phyloP scores from a whole-genome alignment of 1,139 yeast genomes.

The Debaryomycetaceae sp. region DNA sequence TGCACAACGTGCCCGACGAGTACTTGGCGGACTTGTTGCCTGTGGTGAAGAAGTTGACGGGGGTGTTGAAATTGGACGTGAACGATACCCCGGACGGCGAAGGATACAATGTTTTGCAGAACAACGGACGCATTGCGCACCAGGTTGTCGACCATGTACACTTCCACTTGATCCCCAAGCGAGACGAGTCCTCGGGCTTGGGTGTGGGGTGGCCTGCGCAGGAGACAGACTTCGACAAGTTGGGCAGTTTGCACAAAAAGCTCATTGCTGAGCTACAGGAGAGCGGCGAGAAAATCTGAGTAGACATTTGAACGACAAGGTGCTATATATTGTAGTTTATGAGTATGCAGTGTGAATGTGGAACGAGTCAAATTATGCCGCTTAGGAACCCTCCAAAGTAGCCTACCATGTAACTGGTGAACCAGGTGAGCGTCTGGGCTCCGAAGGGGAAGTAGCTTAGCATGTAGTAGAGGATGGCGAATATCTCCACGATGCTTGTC shows the following conservation, averaged over 20 bases:
- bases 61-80: constrained; percentile 62
- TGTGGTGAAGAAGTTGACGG: constrained; percentile 78
- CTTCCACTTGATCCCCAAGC: constrained; percentile 92
- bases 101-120: constrained; percentile 88
- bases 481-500: constrained; percentile 70
- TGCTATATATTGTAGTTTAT: neutral
- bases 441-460: constrained; percentile 96
- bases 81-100: constrained; percentile 57
- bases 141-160: constrained; percentile 95
- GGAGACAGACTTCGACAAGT: constrained; percentile 64
- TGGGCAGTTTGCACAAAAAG: constrained; percentile 63
- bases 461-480: constrained; percentile 86
- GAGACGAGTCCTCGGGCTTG: constrained; percentile 64
- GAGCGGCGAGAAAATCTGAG: constrained; percentile 22
- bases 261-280: constrained; percentile 52
- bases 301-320: neutral
- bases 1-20: constrained; percentile 91
- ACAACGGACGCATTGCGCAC: constrained; percentile 91
- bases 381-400: constrained; percentile 65
- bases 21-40: constrained; percentile 81
- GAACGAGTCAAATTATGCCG: constrained; percentile 23
- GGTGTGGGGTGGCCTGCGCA: constrained; percentile 92
- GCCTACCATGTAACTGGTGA: constrained; percentile 74
- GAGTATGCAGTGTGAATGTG: neutral
- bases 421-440: constrained; percentile 79